Percentiles rank a stretch among this genome's conserved stretches.
Evolutionary conservation across 441 rosid genomes (phyloP).

Genomic region (Theobroma grandiflorum): DNA sequence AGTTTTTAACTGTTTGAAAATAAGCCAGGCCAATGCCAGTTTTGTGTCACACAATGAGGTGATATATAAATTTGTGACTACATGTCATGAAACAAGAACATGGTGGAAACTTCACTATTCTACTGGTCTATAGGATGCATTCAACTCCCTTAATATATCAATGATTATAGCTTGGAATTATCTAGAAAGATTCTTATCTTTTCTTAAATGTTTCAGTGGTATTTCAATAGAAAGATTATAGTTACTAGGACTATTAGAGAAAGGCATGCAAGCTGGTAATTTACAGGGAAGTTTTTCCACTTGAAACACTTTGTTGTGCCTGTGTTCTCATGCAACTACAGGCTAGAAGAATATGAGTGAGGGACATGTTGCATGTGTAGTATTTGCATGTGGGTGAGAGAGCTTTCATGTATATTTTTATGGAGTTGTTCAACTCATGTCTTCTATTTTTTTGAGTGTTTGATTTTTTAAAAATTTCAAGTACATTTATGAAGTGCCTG

Average conservation of each 20-base stretch:
- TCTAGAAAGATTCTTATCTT: neutral
- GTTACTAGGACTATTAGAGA: neutral
- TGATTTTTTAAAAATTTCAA: conserved; percentile 21
- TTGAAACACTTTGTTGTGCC: neutral
- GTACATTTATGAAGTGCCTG: conserved; percentile 15
- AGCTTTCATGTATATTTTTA: neutral
- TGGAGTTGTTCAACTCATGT: conserved; percentile 8
- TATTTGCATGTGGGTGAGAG: neutral
- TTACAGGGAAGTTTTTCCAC: neutral
- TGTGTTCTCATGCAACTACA: neutral
- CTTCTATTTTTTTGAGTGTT: neutral
- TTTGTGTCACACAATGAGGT: neutral
- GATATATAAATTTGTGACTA: neutral
- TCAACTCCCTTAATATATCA: neutral
- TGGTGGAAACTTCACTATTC: neutral
- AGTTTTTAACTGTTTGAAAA: neutral
- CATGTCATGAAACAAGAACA: neutral
- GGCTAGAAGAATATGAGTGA: neutral
- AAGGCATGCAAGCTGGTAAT: neutral
- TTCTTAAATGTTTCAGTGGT: neutral
- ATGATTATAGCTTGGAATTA: neutral
- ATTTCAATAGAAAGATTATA: neutral
- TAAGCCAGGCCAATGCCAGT: neutral
- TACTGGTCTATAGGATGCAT: neutral
- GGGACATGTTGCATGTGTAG: neutral